These are phyloP conservation scores for Nadsonia fulvescens DNA, from an alignment of 805 yeast species.

Conservation along the genomic window DNA sequence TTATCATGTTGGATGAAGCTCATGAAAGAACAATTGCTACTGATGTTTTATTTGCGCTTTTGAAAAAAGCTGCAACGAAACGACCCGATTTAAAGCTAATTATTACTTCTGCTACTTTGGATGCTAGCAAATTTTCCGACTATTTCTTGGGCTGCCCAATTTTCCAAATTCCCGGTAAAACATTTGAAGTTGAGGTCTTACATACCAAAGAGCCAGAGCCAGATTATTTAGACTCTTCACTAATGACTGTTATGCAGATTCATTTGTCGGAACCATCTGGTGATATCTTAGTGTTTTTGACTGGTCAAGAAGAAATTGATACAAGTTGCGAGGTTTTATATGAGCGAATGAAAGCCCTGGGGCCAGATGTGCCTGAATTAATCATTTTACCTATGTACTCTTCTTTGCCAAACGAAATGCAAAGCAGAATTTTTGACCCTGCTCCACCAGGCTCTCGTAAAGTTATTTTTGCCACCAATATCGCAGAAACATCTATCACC, in stretches of 20 bases:
- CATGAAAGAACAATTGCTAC: conserved; percentile 93
- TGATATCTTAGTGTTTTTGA: conserved; percentile 75
- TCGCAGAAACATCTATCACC: conserved; percentile 93
- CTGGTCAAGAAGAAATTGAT: conserved; percentile 96
- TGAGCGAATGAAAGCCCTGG: conserved; percentile 49
- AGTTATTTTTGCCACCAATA: conserved; percentile 86
- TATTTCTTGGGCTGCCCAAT: conserved; percentile 77
- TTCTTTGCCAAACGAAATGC: conserved; percentile 72
- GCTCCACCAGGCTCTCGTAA: conserved; percentile 68
- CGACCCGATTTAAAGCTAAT: conserved; percentile 58
- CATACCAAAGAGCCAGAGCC: conserved; percentile 81
- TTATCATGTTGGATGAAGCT: conserved; percentile 89
- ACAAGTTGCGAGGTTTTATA: conserved; percentile 54
- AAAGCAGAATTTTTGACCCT: conserved; percentile 65
- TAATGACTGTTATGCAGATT: conserved; percentile 73
- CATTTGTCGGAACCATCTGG: conserved; percentile 47
- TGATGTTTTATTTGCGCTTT: conserved; percentile 60
- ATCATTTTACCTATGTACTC: conserved; percentile 80
- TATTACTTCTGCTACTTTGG: conserved; percentile 88
- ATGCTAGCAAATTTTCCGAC: conserved; percentile 69
- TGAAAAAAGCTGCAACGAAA: conserved; percentile 46
- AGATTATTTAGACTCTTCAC: conserved; percentile 76
- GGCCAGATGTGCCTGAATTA: conserved; percentile 38
- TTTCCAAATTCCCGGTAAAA: conserved; percentile 76
- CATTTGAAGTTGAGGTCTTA: conserved; percentile 78